Evolutionary conservation across 208 protist species (phyloP), one percentile per base, ranked within the genome.

Genomic region (Crithidia brevicula): DNA sequence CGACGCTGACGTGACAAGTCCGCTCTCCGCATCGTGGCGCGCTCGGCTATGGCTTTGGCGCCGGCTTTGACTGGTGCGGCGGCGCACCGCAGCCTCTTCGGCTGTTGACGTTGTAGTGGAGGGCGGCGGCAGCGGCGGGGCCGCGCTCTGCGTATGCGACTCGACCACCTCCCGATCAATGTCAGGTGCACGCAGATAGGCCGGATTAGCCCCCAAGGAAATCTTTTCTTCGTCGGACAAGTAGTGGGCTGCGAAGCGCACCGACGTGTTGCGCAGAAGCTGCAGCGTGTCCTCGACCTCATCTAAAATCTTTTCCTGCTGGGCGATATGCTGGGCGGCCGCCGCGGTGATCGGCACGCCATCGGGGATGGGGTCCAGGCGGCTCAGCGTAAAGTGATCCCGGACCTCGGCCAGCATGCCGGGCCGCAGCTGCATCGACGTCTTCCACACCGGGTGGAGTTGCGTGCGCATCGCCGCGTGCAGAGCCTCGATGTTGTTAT

Each of bases 401-500:
- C 67, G 74, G 34, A 92, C 61, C 1, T 52, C 40, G 5, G 38
- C 45, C 22, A 95, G 74, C 8, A 87, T 57, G 23, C 66, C 73
- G 0, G 83, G 78, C 33, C 81, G 72, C 22, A 95, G 62, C 61
- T 92, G 88, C 68, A 92, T 76, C n/a, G 88, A 75, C 0, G 87
- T 92, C 30, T 77, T 79, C 79, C 82, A 82, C 58, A 93, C 54
- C 4, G 90, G 53, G 23, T 74, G 65, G n/a, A 86, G 78, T 38
- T 91, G 85, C 25, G 76, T 74, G 22, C 65, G 57, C 77, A 93
- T 76, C 20, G 72, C 60, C 20, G 74, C 75, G 60, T 88, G 73
- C 46, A 89, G 63, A 11, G 65, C 36, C 75, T 93, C 90, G n/a
- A 95, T 49, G 49, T 22, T 88, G 81, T 95, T 95, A 77, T 95